Percentiles rank a stretch among this genome's conserved stretches.
Conservation (phyloP, 495 filamentous ascomycete genomes). For the Glonium stellatum region DNA sequence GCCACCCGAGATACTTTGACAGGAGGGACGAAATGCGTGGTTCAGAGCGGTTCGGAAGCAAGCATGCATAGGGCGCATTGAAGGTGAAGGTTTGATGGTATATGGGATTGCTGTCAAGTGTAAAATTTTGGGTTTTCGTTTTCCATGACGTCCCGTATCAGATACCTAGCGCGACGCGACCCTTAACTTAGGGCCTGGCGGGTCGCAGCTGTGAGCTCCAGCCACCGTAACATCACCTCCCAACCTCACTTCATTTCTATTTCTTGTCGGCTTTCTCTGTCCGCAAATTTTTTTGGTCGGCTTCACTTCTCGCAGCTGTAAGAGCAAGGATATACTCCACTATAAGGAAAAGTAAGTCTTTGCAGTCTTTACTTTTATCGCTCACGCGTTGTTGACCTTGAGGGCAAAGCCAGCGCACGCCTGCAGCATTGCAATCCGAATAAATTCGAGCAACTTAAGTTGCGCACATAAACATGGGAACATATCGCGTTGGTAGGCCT, state of each 20-base stretch:
- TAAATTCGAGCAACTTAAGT: not conserved
- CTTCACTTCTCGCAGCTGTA: not conserved
- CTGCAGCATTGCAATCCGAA: not conserved
- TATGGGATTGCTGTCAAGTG: not conserved
- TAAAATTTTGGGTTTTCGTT: slow-evolving; percentile 5
- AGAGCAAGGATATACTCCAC: not conserved
- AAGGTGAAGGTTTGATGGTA: not conserved
- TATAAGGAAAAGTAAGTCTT: not conserved
- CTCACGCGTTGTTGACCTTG: too few relatives aligned
- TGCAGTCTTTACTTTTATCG: not conserved
- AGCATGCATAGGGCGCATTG: slow-evolving; percentile 23
- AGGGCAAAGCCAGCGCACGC: not conserved
- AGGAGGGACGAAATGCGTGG: slow-evolving; percentile 15
- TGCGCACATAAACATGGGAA: not conserved
- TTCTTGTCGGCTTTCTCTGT: not conserved
- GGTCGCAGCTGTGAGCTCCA: slow-evolving; percentile 8
- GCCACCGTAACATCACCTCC: not conserved
- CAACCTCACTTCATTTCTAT: not conserved
- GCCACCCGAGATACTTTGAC: not conserved
- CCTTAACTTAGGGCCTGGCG: not conserved
- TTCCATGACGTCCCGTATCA: slow-evolving; percentile 19
- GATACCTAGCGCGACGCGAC: slow-evolving; percentile 10
- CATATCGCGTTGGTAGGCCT: slow-evolving; percentile 29
- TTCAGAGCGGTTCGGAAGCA: slow-evolving; percentile 23
- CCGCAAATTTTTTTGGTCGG: not conserved